These are phyloP conservation scores for Cladosporium colombiae DNA, from an alignment of 2,329 filamentous ascomycete species.

Conservation along the genomic window DNA sequence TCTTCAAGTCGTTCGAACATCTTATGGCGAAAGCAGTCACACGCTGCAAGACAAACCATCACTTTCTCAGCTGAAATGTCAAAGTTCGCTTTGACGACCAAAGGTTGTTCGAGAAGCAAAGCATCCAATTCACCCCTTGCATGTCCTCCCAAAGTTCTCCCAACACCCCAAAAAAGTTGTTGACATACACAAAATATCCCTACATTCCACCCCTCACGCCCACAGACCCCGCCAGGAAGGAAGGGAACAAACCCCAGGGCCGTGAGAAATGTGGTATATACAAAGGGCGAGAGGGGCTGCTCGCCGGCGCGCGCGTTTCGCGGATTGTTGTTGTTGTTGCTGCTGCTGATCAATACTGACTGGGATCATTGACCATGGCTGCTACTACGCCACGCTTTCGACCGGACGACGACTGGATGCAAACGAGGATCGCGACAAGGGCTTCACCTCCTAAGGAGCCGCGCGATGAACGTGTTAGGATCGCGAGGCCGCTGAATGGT, in stretches of 20 bases:
- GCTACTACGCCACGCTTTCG: slow-evolving; percentile 17
- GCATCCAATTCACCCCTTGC: not conserved
- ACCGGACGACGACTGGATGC: slow-evolving; percentile 24
- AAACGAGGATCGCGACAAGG: slow-evolving; percentile 23
- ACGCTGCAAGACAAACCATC: not conserved
- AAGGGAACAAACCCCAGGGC: not conserved
- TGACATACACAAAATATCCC: slow-evolving; percentile 10
- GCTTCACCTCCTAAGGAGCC: slow-evolving; percentile 18
- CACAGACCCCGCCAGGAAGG: not conserved
- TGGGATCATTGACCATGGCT: slow-evolving; percentile 3
- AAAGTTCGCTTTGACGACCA: not conserved
- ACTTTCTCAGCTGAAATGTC: not conserved
- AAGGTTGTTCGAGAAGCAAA: not conserved
- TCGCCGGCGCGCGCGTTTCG: not conserved
- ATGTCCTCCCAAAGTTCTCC: not conserved
- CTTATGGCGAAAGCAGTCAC: too few relatives aligned
- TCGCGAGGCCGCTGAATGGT: slow-evolving; percentile 16
- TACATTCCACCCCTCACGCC: slow-evolving; percentile 18
- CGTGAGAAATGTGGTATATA: slow-evolving; percentile 5
- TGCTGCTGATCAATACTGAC: not conserved
- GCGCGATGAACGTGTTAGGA: slow-evolving; percentile 22
- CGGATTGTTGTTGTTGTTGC: not conserved
- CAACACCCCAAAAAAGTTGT: not conserved
- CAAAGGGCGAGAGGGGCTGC: not conserved
- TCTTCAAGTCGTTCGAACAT: too few relatives aligned